These are phyloP conservation scores for Pseudogymnoascus pannorum DNA, from an alignment of 2,329 filamentous ascomycete genomes.

Conservation along the genomic window DNA sequence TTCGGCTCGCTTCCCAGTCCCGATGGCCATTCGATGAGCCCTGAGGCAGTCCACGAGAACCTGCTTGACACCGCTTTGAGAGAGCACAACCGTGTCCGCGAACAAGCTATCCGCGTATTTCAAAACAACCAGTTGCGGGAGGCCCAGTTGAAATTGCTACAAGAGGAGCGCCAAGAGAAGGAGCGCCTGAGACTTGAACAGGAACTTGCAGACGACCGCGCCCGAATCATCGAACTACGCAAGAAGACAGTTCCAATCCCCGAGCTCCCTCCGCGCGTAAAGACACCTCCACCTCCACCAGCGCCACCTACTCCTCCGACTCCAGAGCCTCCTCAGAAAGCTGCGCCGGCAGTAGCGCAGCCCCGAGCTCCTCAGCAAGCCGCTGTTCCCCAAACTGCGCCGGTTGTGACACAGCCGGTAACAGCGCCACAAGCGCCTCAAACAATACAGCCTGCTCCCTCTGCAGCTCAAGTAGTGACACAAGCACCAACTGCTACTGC, in stretches of 20 bases:
- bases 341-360: neutral
- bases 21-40: neutral
- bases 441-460: neutral
- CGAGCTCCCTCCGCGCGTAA: neutral
- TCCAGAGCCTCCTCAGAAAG: slow-evolving; percentile 4
- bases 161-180: slow-evolving; percentile 12
- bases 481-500: neutral
- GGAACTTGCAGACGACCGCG: slow-evolving; percentile 10
- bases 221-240: slow-evolving; percentile 21
- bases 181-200: neutral
- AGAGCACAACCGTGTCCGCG: slow-evolving; percentile 58
- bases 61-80: slow-evolving; percentile 58
- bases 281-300: slow-evolving; percentile 1
- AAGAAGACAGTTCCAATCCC: slow-evolving; percentile 33
- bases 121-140: slow-evolving; percentile 41
- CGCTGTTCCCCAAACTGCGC: neutral
- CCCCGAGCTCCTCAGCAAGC: slow-evolving; percentile 11
- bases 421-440: slow-evolving; percentile 1
- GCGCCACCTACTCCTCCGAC: slow-evolving; percentile 7
- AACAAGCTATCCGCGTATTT: slow-evolving; percentile 41
- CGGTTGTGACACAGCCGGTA: neutral
- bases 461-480: neutral
- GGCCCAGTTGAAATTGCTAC: slow-evolving; percentile 8
- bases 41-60: slow-evolving; percentile 30
- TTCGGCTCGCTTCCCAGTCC: slow-evolving; percentile 4